A percentile compares a stretch with the other conserved stretches of the same genome.
Evolutionary conservation across 495 filamentous ascomycete genomes (phyloP).

Genomic region (Trypethelium eluteriae): DNA sequence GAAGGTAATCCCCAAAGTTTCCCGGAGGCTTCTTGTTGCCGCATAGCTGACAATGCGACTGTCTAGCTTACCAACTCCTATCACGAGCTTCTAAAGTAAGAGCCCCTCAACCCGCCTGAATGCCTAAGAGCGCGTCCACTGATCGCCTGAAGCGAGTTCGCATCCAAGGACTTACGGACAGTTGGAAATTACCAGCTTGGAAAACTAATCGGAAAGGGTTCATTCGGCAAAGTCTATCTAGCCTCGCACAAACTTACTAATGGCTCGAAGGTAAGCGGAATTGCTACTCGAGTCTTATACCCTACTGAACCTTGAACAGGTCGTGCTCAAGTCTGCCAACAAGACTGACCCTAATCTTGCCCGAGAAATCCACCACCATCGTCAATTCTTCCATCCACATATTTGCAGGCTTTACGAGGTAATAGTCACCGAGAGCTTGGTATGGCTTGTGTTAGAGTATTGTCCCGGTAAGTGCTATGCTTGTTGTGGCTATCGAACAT

Average conservation of each 20-base stretch:
- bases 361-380: constrained; percentile 95
- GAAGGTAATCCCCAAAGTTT: constrained; percentile 52
- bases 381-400: constrained; percentile 95
- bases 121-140: constrained; percentile 12
- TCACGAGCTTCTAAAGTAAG: constrained; percentile 89
- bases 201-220: constrained; percentile 88
- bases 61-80: constrained; percentile 88
- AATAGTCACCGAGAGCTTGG: constrained; percentile 86
- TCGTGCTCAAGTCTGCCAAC: constrained; percentile 94
- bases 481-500: constrained; percentile 6
- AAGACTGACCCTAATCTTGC: constrained; percentile 93
- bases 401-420: constrained; percentile 96
- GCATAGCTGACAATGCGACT: constrained; percentile 22
- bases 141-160: constrained; percentile 67
- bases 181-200: constrained; percentile 94
- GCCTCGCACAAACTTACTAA: constrained; percentile 96
- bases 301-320: constrained; percentile 43
- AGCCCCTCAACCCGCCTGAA: constrained; percentile 19
- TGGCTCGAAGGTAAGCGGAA: constrained; percentile 79
- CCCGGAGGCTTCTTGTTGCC: constrained; percentile 13
- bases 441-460: constrained; percentile 95
- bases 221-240: constrained; percentile 96
- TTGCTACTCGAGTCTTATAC: not conserved
- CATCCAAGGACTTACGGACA: constrained; percentile 76
- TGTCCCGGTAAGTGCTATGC: constrained; percentile 65